Base-by-base conservation (phyloP, 1,284 basidiomycete species). In the Cutaneotrichosporon sp. region DNA sequence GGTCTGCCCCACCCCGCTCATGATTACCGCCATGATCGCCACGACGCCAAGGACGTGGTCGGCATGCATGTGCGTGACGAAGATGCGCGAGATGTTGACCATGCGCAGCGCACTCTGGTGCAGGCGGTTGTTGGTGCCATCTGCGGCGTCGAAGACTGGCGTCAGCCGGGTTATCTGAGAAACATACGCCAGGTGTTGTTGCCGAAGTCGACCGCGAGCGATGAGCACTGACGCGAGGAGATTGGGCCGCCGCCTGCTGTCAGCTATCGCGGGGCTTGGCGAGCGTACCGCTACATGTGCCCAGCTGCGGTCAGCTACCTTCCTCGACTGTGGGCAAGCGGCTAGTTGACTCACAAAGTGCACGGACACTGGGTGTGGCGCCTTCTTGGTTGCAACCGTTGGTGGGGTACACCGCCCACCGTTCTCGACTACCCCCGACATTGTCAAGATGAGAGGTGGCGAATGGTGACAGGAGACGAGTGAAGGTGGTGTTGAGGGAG, bases 61-160 rank as follows among this genome's bases (percentile, higher is more conserved):
- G 31, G 87, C 90, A 72, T 95, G 93, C 86, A 95, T 88, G 71
- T 95, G 93, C 0, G 93, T 95, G 59, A 95, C 83, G 78, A 95
- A 93, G 42, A 94, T 86, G 69, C 88, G 89, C 14, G 81, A 81
- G 46, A 94, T 83, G 61, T 83, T 86, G 38, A 80, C 80, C 49
- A 86, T 79, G 64, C 83, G 84, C 47, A 88, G 66, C 62, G 74
- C 86, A 85, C 81, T 86, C 84, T 81, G 90, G 85, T 66, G 79
- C 4, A 97, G 74, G 67, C 89, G 89, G 72, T 88, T 83, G 69
- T 94, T 90, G 2, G 92, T 94, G 10, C 90, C 92, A 78, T 95
- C 92, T 13, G 90, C 90, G 68, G 89, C 89, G 72, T 95, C 92
- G 54, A 95, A 86, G 84, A 95, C 90, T 92, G 62, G 27, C 13